phyloP scores from a whole-genome alignment of 805 yeast species.

The Monosporozyma unispora region DNA sequence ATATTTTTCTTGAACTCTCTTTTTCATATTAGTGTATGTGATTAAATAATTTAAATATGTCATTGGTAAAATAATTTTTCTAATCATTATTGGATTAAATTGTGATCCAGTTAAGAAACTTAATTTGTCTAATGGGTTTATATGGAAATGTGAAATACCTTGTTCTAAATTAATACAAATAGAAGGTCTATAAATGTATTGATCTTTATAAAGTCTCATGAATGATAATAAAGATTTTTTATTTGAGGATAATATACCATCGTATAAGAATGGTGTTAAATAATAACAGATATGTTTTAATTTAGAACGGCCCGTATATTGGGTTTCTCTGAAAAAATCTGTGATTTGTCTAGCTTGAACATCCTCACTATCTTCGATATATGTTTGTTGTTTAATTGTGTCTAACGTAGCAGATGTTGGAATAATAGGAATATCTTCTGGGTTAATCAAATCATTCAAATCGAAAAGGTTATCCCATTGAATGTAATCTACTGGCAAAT shows the following conservation, averaged over 20 bases:
- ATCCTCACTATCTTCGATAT: conserved; percentile 1
- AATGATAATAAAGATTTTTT: conserved; percentile 1
- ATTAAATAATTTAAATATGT: conserved; percentile 15
- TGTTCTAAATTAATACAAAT: conserved; percentile 14
- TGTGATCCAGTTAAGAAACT: conserved; percentile 65
- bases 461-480: conserved; percentile 10
- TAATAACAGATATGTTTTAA: conserved; percentile 17
- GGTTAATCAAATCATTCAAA: neutral
- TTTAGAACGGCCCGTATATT: conserved; percentile 10
- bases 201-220: conserved; percentile 1
- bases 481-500: conserved; percentile 19
- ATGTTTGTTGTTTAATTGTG: neutral
- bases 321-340: conserved; percentile 5
- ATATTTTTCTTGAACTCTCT: conserved; percentile 6
- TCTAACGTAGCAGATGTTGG: neutral
- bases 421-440: neutral
- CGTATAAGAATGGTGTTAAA: conserved; percentile 3
- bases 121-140: conserved; percentile 23
- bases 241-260: neutral
- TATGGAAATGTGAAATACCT: conserved; percentile 16
- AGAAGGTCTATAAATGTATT: conserved; percentile 15
- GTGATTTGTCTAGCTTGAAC: conserved; percentile 1
- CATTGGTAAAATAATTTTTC: conserved; percentile 36
- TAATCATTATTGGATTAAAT: conserved; percentile 82
- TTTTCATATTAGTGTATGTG: conserved; percentile 12